Evolutionary conservation across 352 stramenopile genomes (phyloP), one percentile per base, ranked within the genome.

Genomic region (Globisporangium iwayamae): DNA sequence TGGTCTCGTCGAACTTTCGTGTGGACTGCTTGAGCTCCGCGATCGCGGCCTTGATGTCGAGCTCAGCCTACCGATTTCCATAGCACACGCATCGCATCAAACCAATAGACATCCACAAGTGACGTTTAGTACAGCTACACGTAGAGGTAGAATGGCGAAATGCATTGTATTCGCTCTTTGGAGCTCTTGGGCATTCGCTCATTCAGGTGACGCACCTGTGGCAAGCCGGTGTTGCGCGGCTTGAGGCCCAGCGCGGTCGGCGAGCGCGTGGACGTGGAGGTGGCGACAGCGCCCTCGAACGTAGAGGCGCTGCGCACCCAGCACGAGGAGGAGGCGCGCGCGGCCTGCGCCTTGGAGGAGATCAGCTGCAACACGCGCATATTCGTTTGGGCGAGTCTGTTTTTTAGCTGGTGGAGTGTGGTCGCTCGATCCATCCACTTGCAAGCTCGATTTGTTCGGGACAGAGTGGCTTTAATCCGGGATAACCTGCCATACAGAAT

Each of bases 1-100:
- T 76, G 18, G 87, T 94, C 83, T 95, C 87, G 62, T 95, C 85
- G 68, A 95, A 95, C 61, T 95, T 95, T 75, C 82, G 65, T 13
- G 83, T 78, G 36, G 80, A 68, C 41, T 76, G 38, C 75, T 91
- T 90, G 77, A 82, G 88, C 54, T 72, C 60, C 28, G 41, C 62
- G 36, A 95, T 56, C 2, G 87, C 87, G 3, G 56, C 73, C 72
- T 83, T 78, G 34, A 95, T 65, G 62, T 90, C 75, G 28, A 91
- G 60, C 20, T 83, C 69, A 47, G 75, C 57, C 85, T 92, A 65
- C 43, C 14, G 4, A 48, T 22, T 8, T 48, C 43, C 14, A 48
- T 8, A 45, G 10, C 6, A 57, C 3, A 45, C 30, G 7, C 7
- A 56, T 7, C 20, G 13, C 18, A 10, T 13, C 8, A 57, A 8